These are phyloP conservation scores for Fennellomyces sp. DNA, from an alignment of 371 early-diverging fungal species.

Conservation along the genomic window DNA sequence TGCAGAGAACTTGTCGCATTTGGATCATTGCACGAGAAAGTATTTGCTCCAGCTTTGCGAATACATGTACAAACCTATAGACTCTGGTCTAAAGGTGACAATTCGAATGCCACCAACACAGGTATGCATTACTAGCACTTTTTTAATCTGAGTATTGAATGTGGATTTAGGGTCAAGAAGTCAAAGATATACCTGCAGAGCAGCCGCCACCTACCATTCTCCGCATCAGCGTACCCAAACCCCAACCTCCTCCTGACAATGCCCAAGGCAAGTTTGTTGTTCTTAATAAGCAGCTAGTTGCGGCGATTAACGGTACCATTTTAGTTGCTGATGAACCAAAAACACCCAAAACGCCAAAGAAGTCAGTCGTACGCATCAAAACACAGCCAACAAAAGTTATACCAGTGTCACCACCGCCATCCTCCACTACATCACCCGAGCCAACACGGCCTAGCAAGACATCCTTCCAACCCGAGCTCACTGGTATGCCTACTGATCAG, in stretches of 20 bases:
- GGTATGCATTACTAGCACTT: not conserved
- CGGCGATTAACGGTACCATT: too few relatives aligned
- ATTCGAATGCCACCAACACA: conserved; percentile 43
- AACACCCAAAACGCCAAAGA: conserved; percentile 2
- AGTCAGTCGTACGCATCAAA: conserved; percentile 5
- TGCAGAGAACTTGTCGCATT: conserved; percentile 25
- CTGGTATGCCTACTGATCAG: conserved; percentile 27
- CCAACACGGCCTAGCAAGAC: conserved; percentile 3
- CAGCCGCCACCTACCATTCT: conserved; percentile 24
- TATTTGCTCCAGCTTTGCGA: conserved; percentile 62
- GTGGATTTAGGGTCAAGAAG: too few relatives aligned
- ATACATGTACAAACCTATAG: conserved; percentile 61
- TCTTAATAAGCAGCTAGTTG: too few relatives aligned
- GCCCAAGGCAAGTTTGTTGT: conserved; percentile 1
- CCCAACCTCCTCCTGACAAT: conserved; percentile 11
- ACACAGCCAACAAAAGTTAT: conserved; percentile 4
- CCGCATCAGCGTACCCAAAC: conserved; percentile 36
- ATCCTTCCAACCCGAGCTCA: not conserved
- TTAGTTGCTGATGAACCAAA: not conserved
- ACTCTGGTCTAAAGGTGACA: conserved; percentile 56
- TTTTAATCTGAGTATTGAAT: too few relatives aligned
- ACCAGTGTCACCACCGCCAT: conserved; percentile 14
- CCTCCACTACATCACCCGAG: conserved; percentile 9
- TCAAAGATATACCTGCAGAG: not conserved
- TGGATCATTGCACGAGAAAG: conserved; percentile 61